A percentile compares a stretch with the other conserved stretches of the same genome.
Conservation (phyloP, 257 asterid species). For the Rubia yunnanensis region DNA sequence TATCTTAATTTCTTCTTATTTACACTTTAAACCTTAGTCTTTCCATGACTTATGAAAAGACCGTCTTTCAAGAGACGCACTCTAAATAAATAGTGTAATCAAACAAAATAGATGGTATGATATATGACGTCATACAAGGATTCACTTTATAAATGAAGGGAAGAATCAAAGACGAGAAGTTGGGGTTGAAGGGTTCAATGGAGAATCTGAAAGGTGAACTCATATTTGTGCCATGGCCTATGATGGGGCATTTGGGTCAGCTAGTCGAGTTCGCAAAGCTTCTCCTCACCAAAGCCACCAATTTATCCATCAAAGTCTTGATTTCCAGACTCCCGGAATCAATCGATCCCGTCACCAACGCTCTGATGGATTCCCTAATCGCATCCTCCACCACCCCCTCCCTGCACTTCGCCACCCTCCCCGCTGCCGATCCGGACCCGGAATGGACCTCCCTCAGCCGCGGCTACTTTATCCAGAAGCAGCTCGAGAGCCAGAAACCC, state of each 20-base stretch:
- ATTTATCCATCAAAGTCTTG: constrained; percentile 36
- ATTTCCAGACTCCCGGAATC: constrained; percentile 41
- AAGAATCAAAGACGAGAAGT: no score
- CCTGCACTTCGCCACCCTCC: constrained; percentile 45
- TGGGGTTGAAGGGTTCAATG: background rate
- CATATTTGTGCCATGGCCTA: constrained; percentile 33
- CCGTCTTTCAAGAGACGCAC: no score
- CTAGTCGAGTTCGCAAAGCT: constrained; percentile 50
- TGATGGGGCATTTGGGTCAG: constrained; percentile 57
- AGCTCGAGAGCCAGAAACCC: constrained; percentile 34
- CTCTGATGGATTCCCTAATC: constrained; percentile 35
- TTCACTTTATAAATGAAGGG: no score
- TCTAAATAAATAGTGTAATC: no score
- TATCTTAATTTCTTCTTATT: no score
- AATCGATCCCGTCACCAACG: constrained; percentile 46
- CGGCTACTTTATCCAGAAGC: constrained; percentile 44
- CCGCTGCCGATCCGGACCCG: constrained; percentile 33
- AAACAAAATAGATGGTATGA: no score
- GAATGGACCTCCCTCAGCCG: constrained; percentile 59
- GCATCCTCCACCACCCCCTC: constrained; percentile 16
- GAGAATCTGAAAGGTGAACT: constrained; percentile 18
- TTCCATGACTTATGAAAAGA: no score
- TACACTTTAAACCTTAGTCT: no score
- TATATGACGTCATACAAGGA: no score
- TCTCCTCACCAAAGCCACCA: constrained; percentile 20